Evolutionary conservation across 345 rosid species (phyloP).

Genomic region (Cardamine occulta): DNA sequence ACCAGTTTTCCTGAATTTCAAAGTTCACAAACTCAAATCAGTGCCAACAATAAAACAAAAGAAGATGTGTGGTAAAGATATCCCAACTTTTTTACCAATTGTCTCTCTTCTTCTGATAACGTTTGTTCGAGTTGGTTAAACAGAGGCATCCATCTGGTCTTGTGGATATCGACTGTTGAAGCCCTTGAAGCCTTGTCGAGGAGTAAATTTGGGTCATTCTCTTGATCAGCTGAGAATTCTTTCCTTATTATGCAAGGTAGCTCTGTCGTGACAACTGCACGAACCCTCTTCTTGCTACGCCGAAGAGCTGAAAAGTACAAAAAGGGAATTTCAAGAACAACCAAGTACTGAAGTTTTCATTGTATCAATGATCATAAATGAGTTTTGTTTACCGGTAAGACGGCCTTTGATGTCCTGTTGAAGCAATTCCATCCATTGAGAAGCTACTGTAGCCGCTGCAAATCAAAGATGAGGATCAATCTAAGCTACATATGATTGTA

Average conservation of each 20-base stretch:
- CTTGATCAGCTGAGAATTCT: slow-evolving; percentile 70
- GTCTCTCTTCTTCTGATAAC: slow-evolving; percentile 82
- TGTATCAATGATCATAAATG: neutral
- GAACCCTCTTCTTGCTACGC: slow-evolving; percentile 90
- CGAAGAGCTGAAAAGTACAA: slow-evolving; percentile 65
- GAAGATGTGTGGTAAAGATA: slow-evolving; percentile 4
- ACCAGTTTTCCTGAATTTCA: slow-evolving; percentile 73
- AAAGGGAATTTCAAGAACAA: slow-evolving; percentile 21
- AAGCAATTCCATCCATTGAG: slow-evolving; percentile 93
- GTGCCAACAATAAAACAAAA: slow-evolving; percentile 5
- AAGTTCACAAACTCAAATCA: slow-evolving; percentile 28
- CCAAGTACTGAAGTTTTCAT: neutral
- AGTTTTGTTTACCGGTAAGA: slow-evolving; percentile 59
- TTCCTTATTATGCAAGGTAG: slow-evolving; percentile 71
- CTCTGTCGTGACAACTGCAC: slow-evolving; percentile 71
- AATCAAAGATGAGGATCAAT: slow-evolving; percentile 31
- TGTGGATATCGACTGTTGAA: slow-evolving; percentile 58
- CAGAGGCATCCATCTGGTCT: slow-evolving; percentile 64
- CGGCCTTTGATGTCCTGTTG: slow-evolving; percentile 92
- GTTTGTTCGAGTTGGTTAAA: slow-evolving; percentile 80
- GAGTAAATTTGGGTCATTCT: slow-evolving; percentile 49
- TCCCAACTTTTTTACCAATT: slow-evolving; percentile 61
- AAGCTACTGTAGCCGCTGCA: slow-evolving; percentile 90
- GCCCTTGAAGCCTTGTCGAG: slow-evolving; percentile 36
- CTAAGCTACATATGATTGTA: slow-evolving; percentile 6